phyloP scores from a whole-genome alignment of 139 green algal genomes.

The Nannochloris sp. region DNA sequence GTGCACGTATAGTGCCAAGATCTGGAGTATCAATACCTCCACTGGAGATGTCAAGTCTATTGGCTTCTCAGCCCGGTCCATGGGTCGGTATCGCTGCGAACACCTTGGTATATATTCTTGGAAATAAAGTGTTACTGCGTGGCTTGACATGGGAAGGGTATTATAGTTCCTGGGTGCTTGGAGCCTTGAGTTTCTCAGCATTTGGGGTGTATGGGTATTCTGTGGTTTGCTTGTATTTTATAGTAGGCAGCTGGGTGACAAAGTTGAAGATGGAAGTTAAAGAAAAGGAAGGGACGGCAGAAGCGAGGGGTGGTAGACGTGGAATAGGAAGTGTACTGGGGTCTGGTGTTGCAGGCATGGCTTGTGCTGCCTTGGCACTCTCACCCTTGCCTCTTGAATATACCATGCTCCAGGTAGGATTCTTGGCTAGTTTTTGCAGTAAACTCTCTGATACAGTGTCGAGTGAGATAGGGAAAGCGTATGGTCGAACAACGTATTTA shows the following conservation, averaged over 20 bases:
- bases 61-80: slow-evolving; percentile 31
- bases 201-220: slow-evolving; percentile 74
- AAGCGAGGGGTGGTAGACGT: slow-evolving; percentile 68
- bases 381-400: slow-evolving; percentile 25
- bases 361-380: slow-evolving; percentile 57
- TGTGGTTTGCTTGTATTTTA: slow-evolving; percentile 92
- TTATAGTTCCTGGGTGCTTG: slow-evolving; percentile 68
- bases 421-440: slow-evolving; percentile 78
- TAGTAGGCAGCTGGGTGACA: slow-evolving; percentile 79
- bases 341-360: slow-evolving; percentile 71
- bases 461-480: slow-evolving; percentile 92
- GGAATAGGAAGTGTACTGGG: slow-evolving; percentile 80
- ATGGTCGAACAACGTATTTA: slow-evolving; percentile 85
- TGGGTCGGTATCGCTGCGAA: slow-evolving; percentile 34
- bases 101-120: slow-evolving; percentile 46
- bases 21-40: neutral
- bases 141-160: slow-evolving; percentile 65
- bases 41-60: neutral
- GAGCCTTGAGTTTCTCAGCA: slow-evolving; percentile 53
- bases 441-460: slow-evolving; percentile 93
- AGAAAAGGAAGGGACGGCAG: slow-evolving; percentile 84
- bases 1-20: too few relatives aligned
- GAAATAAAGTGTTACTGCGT: slow-evolving; percentile 56
- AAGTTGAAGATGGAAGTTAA: slow-evolving; percentile 94
- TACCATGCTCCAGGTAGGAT: slow-evolving; percentile 39